Percentiles rank a stretch among this genome's conserved stretches.
Evolutionary conservation across 306 rosid species (phyloP).

Genomic region (Prunus salicina): DNA sequence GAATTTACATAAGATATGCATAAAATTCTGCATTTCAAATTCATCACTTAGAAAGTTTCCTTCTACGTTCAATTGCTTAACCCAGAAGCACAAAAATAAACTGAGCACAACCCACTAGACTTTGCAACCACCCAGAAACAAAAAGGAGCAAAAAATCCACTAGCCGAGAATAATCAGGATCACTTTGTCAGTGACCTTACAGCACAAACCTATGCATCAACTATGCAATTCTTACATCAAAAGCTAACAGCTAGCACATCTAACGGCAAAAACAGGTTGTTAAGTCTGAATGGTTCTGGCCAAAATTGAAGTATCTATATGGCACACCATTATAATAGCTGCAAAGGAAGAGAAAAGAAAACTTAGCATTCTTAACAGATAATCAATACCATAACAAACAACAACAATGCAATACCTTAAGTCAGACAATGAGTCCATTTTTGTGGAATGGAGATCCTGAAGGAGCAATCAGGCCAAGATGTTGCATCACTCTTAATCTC

Average conservation of each 20-base stretch:
- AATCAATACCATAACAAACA: not conserved
- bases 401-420: not conserved
- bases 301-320: not conserved
- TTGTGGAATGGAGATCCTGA: conserved; percentile 52
- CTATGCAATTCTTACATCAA: not conserved
- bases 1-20: no score
- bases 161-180: not conserved
- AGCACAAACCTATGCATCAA: not conserved
- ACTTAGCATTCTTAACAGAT: not conserved
- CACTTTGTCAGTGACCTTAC: conserved; percentile 2
- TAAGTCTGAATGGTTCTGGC: not conserved
- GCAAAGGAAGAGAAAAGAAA: not conserved
- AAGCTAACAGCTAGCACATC: not conserved
- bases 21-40: no score
- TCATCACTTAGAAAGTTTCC: not conserved
- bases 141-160: not conserved
- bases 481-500: conserved; percentile 59
- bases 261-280: not conserved
- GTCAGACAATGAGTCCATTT: conserved; percentile 19
- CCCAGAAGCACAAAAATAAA: not conserved
- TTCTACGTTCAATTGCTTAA: not conserved
- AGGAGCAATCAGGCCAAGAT: conserved; percentile 68
- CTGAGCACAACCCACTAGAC: not conserved
- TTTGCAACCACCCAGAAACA: conserved; percentile 4
- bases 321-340: not conserved